These are phyloP conservation scores for Trapa incisa DNA, from an alignment of 345 rosid genomes.

Conservation along the genomic window DNA sequence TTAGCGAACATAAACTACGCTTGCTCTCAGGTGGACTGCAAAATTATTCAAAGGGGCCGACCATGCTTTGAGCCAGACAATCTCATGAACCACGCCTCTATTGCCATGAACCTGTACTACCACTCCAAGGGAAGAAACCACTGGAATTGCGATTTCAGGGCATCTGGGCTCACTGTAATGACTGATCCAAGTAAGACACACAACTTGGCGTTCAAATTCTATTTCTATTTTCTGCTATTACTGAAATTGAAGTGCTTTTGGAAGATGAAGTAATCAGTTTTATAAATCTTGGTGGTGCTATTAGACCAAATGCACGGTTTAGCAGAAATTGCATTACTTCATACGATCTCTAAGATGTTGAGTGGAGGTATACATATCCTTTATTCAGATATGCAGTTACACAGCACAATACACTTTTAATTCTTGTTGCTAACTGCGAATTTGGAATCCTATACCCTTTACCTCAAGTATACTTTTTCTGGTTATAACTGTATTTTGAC, in stretches of 20 bases:
- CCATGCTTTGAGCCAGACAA: constrained; percentile 31
- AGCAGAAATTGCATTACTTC: background rate
- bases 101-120: constrained; percentile 41
- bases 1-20: constrained; percentile 28
- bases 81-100: constrained; percentile 31
- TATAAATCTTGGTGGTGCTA: background rate
- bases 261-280: background rate
- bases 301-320: background rate
- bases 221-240: too few relatives aligned
- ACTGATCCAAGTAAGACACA: constrained; percentile 16
- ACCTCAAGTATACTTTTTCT: background rate
- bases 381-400: background rate
- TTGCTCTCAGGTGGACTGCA: constrained; percentile 27
- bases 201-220: too few relatives aligned
- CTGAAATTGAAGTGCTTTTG: background rate
- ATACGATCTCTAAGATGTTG: background rate
- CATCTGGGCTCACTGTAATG: constrained; percentile 10
- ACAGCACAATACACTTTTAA: background rate
- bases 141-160: constrained; percentile 33
- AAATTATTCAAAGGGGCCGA: constrained; percentile 24
- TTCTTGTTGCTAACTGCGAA: background rate
- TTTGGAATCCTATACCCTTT: background rate
- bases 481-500: background rate
- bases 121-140: constrained; percentile 20
- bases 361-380: background rate